phyloP scores from a whole-genome alignment of 2,329 filamentous ascomycete genomes.

The Aureobasidium sp. region DNA sequence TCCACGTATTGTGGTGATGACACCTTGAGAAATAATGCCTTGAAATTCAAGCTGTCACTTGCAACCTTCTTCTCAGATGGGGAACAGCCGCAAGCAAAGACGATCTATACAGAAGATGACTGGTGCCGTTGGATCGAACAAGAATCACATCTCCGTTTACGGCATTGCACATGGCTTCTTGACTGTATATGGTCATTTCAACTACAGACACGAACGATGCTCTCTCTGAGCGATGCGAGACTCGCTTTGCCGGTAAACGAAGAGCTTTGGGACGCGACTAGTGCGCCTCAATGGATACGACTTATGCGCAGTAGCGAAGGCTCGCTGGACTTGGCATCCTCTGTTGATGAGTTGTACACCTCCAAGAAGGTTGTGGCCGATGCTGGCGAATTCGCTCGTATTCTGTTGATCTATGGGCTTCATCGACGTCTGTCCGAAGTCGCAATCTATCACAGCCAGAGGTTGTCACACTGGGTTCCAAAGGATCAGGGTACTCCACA shows the following conservation, averaged over 20 bases:
- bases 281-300: not conserved
- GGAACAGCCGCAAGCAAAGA: too few species aligned
- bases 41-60: not conserved
- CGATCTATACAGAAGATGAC: not conserved
- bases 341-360: slow-evolving; percentile 35
- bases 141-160: slow-evolving; percentile 19
- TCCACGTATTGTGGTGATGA: not conserved
- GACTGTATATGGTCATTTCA: slow-evolving; percentile 22
- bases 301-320: not conserved
- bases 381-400: slow-evolving; percentile 44
- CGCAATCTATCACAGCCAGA: slow-evolving; percentile 38
- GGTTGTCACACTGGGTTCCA: slow-evolving; percentile 35
- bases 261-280: not conserved
- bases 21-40: not conserved
- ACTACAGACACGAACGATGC: slow-evolving; percentile 14
- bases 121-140: slow-evolving; percentile 15
- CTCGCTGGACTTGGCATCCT: not conserved
- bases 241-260: slow-evolving; percentile 19
- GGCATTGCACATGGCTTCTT: slow-evolving; percentile 22
- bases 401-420: slow-evolving; percentile 45
- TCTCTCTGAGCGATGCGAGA: slow-evolving; percentile 19
- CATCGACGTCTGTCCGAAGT: slow-evolving; percentile 46
- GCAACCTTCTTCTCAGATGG: not conserved
- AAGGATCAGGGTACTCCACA: too few species aligned
- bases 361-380: slow-evolving; percentile 40